Base-by-base conservation (phyloP, 306 rosid species). In the Acacia acuminata region DNA sequence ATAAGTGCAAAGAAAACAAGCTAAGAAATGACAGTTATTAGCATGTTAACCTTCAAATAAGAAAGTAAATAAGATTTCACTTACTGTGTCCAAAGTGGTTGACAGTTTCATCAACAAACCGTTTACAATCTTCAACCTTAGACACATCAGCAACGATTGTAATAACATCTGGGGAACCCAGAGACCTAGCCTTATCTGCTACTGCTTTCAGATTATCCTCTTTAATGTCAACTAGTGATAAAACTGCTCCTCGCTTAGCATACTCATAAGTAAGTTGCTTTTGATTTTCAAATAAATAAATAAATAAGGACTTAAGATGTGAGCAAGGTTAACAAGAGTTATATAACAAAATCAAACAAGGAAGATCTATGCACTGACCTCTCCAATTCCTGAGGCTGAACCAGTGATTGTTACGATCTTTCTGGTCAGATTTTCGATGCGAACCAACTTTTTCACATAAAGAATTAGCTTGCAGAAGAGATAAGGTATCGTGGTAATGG, bases 251-350 rank as follows among this genome's bases (percentile, higher is more conserved):
- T 86, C 86, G 85, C 76, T 71, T 87, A 0, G 85, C 97, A 80
- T 94, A 93, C 82, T 91, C 98, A 51, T 93, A 94, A n/a, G 96
- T 96, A 47, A 83, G 9, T 86, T 83, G 79, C 89, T 86, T 82
- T 76, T 44, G 4, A 67, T 36, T 36, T 67, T 67, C 14, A 36
- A 55, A 78, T 10, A 10, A 17, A 55, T 68, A 19, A 14, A 10
- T 7, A 53, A 20, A 30, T 2, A 12, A 71, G 5, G 34, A 61
- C 27, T 19, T 13, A 27, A 13, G 15, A 42, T 0, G 10, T 70
- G 56, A 61, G 68, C 20, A 69, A 48, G 42, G 70, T 30, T 32
- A 64, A 30, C 38, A 14, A 27, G 42, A 64, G n/a, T 30, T 4
- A 15, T 64, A 67, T 48, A 8, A 47, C 1, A 4, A 36, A 68